Base-by-base conservation (phyloP, 768 basidiomycete genomes). In the Pleurotus tuoliensis region DNA sequence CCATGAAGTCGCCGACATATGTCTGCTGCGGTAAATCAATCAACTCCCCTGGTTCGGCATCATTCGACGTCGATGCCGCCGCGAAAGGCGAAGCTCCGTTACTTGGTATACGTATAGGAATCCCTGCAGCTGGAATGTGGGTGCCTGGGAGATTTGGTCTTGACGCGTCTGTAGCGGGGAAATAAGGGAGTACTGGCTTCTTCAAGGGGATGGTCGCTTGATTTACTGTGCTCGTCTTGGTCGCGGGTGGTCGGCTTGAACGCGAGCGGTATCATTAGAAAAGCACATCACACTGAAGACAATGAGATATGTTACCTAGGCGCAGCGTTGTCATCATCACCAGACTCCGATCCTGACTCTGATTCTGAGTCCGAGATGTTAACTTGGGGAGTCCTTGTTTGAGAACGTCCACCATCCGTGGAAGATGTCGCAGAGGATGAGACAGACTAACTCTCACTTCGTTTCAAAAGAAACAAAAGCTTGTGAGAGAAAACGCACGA, bases 91-190 rank as follows among this genome's bases (percentile, higher is more conserved):
- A 46, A 49, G 66, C 69, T 44, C 56, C 62, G 58, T 76, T 75
- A 0, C 73, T 70, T 4, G 75, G 75, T 8, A 74, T 67, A 39
- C 64, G 69, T 34, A 78, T 68, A 0, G 70, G 70, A 0, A 52
- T 41, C 18, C 27, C 50, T 34, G 30, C 30, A 34, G 30, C 30
- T 34, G 30, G 30, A 34, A 34, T 11, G 11, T 34, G 11, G 30
- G 30, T 9, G 8, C 30, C 30, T 34, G 30, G 30, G 30, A 34
- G 2, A 11, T 34, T 34, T 34, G 30, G 30, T 34, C 30, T 34
- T 11, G 11, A 34, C 9, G 30, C 30, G 30, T 34, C 11, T 34
- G 30, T 9, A 8, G 30, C 11, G 9, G 30, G 30, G 30, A 34
- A 11, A 34, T 34, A 9, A 34, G 30, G 30, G 30, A 34, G 9